Percentiles rank a stretch among this genome's conserved stretches.
These are phyloP conservation scores for Theobroma grandiflorum DNA, from an alignment of 441 rosid species.

Conservation along the genomic window DNA sequence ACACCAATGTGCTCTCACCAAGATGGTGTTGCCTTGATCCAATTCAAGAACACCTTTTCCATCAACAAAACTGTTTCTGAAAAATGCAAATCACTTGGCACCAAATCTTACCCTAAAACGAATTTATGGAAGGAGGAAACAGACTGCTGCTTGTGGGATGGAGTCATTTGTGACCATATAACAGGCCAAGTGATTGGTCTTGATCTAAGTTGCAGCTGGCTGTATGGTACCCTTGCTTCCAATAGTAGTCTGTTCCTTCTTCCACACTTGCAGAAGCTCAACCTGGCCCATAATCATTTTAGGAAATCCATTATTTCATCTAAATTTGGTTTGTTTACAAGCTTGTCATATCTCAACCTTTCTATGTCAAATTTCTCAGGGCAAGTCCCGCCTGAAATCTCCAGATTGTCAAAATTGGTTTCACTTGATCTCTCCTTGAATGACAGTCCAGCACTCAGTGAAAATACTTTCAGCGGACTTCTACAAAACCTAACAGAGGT, in stretches of 20 bases:
- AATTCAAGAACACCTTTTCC: neutral
- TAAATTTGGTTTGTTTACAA: neutral
- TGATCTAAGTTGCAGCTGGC: neutral
- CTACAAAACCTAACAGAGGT: neutral
- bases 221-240: neutral
- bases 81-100: neutral
- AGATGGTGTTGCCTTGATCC: neutral
- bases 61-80: neutral
- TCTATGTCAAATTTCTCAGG: neutral
- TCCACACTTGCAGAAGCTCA: neutral
- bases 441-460: neutral
- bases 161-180: neutral
- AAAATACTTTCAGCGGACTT: neutral
- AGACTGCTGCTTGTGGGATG: constrained; percentile 3
- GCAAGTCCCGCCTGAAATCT: neutral
- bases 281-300: neutral
- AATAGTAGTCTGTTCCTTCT: neutral
- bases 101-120: neutral
- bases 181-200: neutral
- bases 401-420: neutral
- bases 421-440: neutral
- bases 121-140: neutral
- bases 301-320: neutral
- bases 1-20: neutral
- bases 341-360: neutral